Evolutionary conservation across 129 eudicot genomes (phyloP), one percentile per base, ranked within the genome.

Genomic region (Kitagawia praeruptora): DNA sequence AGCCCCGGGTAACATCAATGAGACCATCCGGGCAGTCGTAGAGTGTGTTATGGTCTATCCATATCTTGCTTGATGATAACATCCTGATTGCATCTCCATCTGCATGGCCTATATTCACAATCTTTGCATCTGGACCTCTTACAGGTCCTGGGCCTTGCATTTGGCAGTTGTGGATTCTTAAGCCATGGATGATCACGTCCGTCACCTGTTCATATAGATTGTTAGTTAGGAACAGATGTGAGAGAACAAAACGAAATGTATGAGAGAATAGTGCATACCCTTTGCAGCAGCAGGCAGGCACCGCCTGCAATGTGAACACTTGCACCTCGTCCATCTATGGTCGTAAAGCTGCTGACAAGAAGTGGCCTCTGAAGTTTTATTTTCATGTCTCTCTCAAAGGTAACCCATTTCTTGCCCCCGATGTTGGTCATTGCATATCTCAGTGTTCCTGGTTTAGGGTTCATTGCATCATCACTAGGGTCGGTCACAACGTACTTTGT

Each of bases 31-130:
- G 66, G 63, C 89, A 81, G 9, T 81, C 85, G 9, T 77, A 80
- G 70, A 89, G 83, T 1, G 94, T 89, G 77, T 89, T 89, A 78
- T 87, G 94, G 76, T 89, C 94, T 27, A 89, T 78, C 94, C 94
- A 89, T n/a, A 89, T 83, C 67, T 82, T 89, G 6, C 88, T 78
- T 8, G 85, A 81, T 0, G 82, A 70, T n/a, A 87, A 15, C 81
- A 89, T 41, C 37, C 94, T 82, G 46, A 89, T 87, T 27, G 94
- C 94, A 53, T 89, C 94, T 1, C 89, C 94, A 46, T 89, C 91
- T 18, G 74, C 83, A 16, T 75, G 70, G 25, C 94, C 87, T 5
- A 87, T 23, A 2, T 76, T 40, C 75, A 85, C 79, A 8, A 89
- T 47, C 70, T 80, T 74, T 51, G 71, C 70, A 1, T 78, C 84